Base-by-base conservation (phyloP, 306 rosid genomes). In the Ormosia emarginata region DNA sequence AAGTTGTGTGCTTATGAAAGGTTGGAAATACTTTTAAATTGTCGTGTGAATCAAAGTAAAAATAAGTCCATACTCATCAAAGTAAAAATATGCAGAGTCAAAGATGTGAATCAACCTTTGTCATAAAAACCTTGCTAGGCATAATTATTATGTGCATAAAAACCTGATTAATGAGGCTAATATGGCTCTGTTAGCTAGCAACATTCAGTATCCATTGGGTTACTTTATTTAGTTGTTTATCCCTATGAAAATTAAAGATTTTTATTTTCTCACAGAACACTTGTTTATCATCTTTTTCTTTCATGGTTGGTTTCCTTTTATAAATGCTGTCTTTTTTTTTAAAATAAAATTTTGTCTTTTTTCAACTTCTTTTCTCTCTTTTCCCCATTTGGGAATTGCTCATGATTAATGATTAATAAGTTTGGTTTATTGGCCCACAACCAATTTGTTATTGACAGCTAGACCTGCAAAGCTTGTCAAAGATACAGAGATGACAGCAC, bases 401-500 rank as follows among this genome's bases (percentile, higher is more conserved):
- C 50, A 30, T 47, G 52, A 66, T 24, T 47, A 58, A 17, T 39
- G 44, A n/a, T 63, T 9, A 56, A 44, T 69, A 58, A 52, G 18
- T 78, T 57, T 32, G 17, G 56, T 13, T 44, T 79, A 46, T 59
- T 61, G 15, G 49, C 14, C 13, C 77, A 3, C 68, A 83, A 46
- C 44, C 36, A 30, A 62, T 40, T 79, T 15, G 53, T 79, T 6
- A 6, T 57, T 80, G 80, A 77, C 89, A 91, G 96, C 90, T 36
- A 86, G 86, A 91, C 92, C 92, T 5, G 92, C 96, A 30, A 88
- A 79, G 79, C 83, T 88, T n/a, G 90, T 87, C 9, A 88, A 63
- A 87, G 91, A 91, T 85, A 70, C 43, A 7, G 89, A 83, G 67
- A 81, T 90, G 96, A 74, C 84, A 2, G 96, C 96, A 3, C 93